Evolutionary conservation across 83 land plant species (phyloP).

Genomic region (Larix sibirica): DNA sequence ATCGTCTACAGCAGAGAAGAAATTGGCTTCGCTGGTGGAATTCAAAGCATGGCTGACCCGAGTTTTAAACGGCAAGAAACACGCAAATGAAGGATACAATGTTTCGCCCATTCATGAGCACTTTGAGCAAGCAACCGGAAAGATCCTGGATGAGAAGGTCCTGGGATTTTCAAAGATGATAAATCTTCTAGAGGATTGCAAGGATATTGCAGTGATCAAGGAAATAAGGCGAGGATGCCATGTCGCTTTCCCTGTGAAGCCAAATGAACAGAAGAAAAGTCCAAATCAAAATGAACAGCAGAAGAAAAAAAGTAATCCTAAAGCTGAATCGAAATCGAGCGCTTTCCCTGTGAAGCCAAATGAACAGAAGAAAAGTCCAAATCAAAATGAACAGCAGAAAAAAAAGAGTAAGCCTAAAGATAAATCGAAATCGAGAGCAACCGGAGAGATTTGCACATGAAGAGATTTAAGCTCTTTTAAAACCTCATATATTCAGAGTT

Average conservation of each 20-base stretch:
- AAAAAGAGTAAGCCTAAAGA: no score
- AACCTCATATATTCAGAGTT: no score
- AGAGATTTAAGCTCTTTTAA: no score
- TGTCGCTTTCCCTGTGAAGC: neutral
- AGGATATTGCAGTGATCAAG: slow-evolving; percentile 5
- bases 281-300: no score
- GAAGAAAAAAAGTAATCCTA: no score
- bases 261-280: neutral
- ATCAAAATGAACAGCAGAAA: no score
- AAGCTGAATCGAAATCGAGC: no score
- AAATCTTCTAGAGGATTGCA: neutral
- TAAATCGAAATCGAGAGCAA: no score
- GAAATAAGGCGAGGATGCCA: neutral
- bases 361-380: neutral
- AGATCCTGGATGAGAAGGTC: neutral
- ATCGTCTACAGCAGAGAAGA: neutral
- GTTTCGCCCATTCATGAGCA: slow-evolving; percentile 1
- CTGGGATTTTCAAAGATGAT: neutral
- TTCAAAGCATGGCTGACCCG: neutral
- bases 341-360: neutral
- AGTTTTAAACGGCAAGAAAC: neutral
- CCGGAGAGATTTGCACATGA: no score
- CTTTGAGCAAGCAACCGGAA: slow-evolving; percentile 8
- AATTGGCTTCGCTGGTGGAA: neutral
- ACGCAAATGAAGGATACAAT: neutral